Base-by-base conservation (phyloP, 1,284 basidiomycete genomes). In the Cystobasidium sp. region DNA sequence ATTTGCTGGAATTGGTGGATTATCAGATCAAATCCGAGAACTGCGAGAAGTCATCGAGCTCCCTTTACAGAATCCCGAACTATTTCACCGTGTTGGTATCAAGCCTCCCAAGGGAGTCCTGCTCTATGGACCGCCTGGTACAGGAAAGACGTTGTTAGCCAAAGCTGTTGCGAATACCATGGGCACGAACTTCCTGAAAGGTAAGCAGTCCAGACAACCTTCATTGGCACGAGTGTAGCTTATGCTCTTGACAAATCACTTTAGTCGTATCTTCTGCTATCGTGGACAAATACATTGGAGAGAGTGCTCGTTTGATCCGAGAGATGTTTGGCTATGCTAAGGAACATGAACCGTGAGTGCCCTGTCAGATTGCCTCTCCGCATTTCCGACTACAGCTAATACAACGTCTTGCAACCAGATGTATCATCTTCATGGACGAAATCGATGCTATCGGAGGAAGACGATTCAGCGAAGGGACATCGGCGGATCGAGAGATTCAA, bases 341-440 rank as follows among this genome's bases (percentile, higher is more conserved):
- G 78, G 96, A 98, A 81, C 94, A 99, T 81, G 96, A 98, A 83
- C 97, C 97, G 56, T 82, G 22, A 43, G 71, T 67, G 7, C 14
- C 2, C 16, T 10, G 18, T 1, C 9, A 14, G 18, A 1, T 3
- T 31, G 1, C 10, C 1, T 47, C 20, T 49, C 18, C 31, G 3
- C n/a, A 1, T 3, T 31, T 12, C 47, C 18, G 12, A 31, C 24
- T 20, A 41, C 14, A 37, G 39, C 66, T 55, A 12, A 46, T 58
- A n/a, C 47, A 22, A 18, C 20, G 14, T 56, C 3, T 47, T 22
- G 14, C 43, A 9, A 39, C 41, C 53, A 73, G 71, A 31, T 97
- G 96, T 82, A 96, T 99, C 80, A 99, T 99, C 81, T 99, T 99
- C 85, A 98, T 99, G 90, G 97, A 99, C 83, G 97, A 99, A 85